Conservation (phyloP, 176 grass and related monocot species). For the Ananas comosus region DNA sequence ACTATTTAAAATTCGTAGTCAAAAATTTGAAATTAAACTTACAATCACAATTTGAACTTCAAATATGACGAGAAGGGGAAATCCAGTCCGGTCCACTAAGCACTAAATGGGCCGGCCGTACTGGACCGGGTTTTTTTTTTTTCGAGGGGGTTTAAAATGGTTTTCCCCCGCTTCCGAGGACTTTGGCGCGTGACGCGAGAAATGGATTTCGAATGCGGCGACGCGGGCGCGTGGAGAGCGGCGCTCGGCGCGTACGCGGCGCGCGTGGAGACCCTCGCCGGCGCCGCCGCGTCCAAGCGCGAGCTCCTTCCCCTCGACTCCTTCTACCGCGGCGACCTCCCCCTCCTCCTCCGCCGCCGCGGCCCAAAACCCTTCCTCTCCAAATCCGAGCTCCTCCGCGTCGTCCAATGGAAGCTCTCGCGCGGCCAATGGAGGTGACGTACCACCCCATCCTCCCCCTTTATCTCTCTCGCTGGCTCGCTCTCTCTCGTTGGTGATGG, state of each 20-base stretch:
- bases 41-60: no score
- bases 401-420: slow-evolving; percentile 94
- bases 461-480: background rate
- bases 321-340: slow-evolving; percentile 73
- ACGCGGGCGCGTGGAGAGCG: slow-evolving; percentile 40
- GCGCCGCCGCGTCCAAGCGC: slow-evolving; percentile 21
- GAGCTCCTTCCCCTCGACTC: slow-evolving; percentile 51
- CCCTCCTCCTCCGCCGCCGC: slow-evolving; percentile 41
- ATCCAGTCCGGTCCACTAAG: no score
- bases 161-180: background rate
- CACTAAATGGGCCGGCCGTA: no score
- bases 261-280: slow-evolving; percentile 31
- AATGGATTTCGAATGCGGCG: slow-evolving; percentile 55
- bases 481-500: background rate
- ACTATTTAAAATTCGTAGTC: no score
- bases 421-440: slow-evolving; percentile 77
- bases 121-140: no score
- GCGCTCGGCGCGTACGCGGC: slow-evolving; percentile 54
- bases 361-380: slow-evolving; percentile 50
- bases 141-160: no score
- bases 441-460: background rate
- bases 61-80: no score
- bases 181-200: background rate
- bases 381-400: slow-evolving; percentile 62
- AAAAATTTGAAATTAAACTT: no score